These are phyloP conservation scores for Paecilomyces formosus DNA, from an alignment of 2,329 filamentous ascomycete species.

Conservation along the genomic window DNA sequence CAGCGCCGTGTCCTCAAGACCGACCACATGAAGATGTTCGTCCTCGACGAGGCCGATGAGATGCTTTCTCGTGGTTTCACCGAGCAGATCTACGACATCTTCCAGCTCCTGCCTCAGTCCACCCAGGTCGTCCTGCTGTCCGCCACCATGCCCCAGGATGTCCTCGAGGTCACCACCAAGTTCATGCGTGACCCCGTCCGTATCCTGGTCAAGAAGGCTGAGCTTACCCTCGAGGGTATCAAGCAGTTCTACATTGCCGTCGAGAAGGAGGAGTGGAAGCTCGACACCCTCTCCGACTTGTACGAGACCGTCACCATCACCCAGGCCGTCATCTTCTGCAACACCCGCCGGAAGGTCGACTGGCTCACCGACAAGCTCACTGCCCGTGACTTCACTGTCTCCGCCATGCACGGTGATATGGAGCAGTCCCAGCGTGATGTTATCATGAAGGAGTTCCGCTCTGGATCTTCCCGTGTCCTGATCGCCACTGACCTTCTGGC, in stretches of 20 bases:
- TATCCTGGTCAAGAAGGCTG: constrained; percentile 99
- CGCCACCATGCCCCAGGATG: constrained; percentile 97
- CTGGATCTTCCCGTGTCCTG: constrained; percentile 94
- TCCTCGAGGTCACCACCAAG: constrained; percentile 98
- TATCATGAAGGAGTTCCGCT: constrained; percentile 99
- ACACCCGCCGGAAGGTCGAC: constrained; percentile 99
- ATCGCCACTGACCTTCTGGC: constrained; percentile 97
- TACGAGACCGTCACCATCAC: constrained; percentile 99
- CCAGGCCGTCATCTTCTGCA: constrained; percentile 99
- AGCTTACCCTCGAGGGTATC: constrained; percentile 98
- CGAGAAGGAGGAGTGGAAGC: constrained; percentile 99
- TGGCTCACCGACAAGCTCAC: constrained; percentile 99
- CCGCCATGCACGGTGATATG: constrained; percentile 99
- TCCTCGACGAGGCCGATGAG: constrained; percentile 98
- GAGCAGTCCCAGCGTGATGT: constrained; percentile 94
- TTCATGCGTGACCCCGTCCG: constrained; percentile 99
- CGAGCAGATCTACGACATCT: constrained; percentile 99
- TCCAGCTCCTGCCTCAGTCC: constrained; percentile 94
- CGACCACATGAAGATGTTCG: constrained; percentile 99
- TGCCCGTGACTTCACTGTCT: constrained; percentile 97
- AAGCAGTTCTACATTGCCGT: constrained; percentile 99
- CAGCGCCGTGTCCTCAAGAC: constrained; percentile 96
- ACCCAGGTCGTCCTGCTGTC: constrained; percentile 98
- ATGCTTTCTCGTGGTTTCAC: constrained; percentile 96
- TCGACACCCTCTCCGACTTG: constrained; percentile 95